Evolutionary conservation across 495 filamentous ascomycete genomes (phyloP).

Genomic region (Penicillium roqueforti): DNA sequence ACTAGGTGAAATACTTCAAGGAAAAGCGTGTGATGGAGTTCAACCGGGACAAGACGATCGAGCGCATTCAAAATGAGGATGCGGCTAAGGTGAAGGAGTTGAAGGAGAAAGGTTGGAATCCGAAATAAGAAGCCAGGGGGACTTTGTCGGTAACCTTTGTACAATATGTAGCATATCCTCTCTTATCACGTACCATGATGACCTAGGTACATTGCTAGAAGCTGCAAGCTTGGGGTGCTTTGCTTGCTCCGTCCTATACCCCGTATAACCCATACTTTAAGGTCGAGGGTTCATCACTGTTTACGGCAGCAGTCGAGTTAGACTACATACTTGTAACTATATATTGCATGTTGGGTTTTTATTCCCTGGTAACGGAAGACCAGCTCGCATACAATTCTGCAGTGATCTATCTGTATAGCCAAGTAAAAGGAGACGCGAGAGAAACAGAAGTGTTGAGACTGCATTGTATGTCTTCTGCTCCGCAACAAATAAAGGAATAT

Average conservation of each 20-base stretch:
- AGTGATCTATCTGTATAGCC: too few relatives aligned
- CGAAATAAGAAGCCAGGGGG: conserved; percentile 12
- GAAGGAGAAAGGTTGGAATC: conserved; percentile 44
- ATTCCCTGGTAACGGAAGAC: too few relatives aligned
- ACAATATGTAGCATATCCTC: conserved; percentile 32
- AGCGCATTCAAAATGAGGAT: conserved; percentile 74
- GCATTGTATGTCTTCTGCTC: too few relatives aligned
- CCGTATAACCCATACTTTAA: background rate
- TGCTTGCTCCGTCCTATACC: background rate
- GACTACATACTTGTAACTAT: too few relatives aligned
- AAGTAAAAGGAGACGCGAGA: too few relatives aligned
- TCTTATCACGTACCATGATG: conserved; percentile 20
- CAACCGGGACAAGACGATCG: conserved; percentile 74
- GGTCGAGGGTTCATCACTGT: background rate
- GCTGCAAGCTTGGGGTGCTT: background rate
- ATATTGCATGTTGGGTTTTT: too few relatives aligned
- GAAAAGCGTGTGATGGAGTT: conserved; percentile 88
- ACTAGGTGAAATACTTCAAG: conserved; percentile 94
- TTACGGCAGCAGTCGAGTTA: too few relatives aligned
- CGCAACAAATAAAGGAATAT: too few relatives aligned
- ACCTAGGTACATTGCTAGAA: conserved; percentile 3
- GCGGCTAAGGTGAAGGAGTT: conserved; percentile 53
- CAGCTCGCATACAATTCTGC: too few relatives aligned
- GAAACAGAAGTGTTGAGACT: too few relatives aligned
- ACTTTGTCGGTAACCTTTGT: conserved; percentile 9